These are phyloP conservation scores for Bisporella sp. DNA, from an alignment of 2,329 filamentous ascomycete genomes.

Conservation along the genomic window DNA sequence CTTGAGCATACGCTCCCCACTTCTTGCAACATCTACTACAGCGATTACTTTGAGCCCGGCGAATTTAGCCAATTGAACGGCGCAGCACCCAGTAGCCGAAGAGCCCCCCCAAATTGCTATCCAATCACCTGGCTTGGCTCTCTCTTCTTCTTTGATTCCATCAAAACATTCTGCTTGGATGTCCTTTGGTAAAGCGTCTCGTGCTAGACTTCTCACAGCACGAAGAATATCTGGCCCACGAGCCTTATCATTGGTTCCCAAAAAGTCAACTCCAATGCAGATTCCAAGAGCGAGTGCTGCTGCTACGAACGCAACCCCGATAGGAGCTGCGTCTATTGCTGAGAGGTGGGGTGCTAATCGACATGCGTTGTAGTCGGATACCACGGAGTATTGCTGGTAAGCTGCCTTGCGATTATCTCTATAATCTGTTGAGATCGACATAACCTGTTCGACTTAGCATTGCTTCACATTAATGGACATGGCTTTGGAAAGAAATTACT, in stretches of 20 bases:
- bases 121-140: conserved; percentile 57
- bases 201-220: conserved; percentile 40
- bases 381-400: conserved; percentile 45
- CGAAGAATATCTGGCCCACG: conserved; percentile 49
- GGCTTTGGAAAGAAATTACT: conserved; percentile 29
- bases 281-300: conserved; percentile 60
- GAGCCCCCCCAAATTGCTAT: conserved; percentile 70
- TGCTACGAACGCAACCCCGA: conserved; percentile 42
- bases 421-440: conserved; percentile 26
- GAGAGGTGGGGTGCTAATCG: conserved; percentile 17
- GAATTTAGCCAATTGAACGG: conserved; percentile 61
- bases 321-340: conserved; percentile 17
- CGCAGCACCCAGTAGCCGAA: conserved; percentile 61
- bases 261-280: conserved; percentile 63
- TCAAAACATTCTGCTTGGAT: conserved; percentile 56
- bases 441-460: conserved; percentile 25
- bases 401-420: conserved; percentile 24
- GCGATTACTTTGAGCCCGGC: conserved; percentile 58
- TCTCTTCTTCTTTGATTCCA: conserved; percentile 43
- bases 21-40: conserved; percentile 60
- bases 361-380: conserved; percentile 25
- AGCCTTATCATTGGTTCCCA: conserved; percentile 32
- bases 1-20: conserved; percentile 50
- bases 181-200: conserved; percentile 48
- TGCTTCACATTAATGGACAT: background rate